A percentile compares a stretch with the other conserved stretches of the same genome.
Evolutionary conservation across 805 yeast genomes (phyloP).

Genomic region (Candida arabinofermentans): DNA sequence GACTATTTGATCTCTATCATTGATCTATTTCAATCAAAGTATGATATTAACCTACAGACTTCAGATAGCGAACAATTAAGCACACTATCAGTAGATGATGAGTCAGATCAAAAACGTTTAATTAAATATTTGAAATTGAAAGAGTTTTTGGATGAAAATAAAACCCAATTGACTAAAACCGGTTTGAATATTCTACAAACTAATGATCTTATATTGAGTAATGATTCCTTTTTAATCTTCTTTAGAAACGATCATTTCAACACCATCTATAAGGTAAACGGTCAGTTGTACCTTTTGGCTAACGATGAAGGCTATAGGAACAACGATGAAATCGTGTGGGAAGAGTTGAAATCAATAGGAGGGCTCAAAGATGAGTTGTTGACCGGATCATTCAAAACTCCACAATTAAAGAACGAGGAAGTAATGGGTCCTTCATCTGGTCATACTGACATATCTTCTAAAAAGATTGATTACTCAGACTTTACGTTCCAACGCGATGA

Average conservation of each 20-base stretch:
- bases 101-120: slow-evolving; percentile 4
- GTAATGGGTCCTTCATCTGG: neutral
- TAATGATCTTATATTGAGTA: slow-evolving; percentile 33
- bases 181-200: slow-evolving; percentile 52
- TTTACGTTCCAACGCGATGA: slow-evolving; percentile 18
- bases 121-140: slow-evolving; percentile 10
- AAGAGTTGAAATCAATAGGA: slow-evolving; percentile 57
- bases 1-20: slow-evolving; percentile 23
- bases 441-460: slow-evolving; percentile 1
- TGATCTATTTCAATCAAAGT: slow-evolving; percentile 7
- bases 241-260: slow-evolving; percentile 90
- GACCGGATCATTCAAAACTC: slow-evolving; percentile 59
- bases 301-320: slow-evolving; percentile 67
- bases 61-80: slow-evolving; percentile 4
- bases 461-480: slow-evolving; percentile 12
- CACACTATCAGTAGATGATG: neutral
- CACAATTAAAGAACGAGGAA: slow-evolving; percentile 4
- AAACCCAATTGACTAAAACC: slow-evolving; percentile 68
- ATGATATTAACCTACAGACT: slow-evolving; percentile 6
- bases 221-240: slow-evolving; percentile 61
- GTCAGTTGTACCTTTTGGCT: slow-evolving; percentile 57
- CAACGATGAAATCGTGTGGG: slow-evolving; percentile 68
- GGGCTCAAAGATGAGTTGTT: slow-evolving; percentile 71
- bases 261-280: slow-evolving; percentile 53
- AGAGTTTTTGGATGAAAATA: slow-evolving; percentile 54